Evolutionary conservation across 2,329 filamentous ascomycete genomes (phyloP).

Genomic region (Alternaria sp.): DNA sequence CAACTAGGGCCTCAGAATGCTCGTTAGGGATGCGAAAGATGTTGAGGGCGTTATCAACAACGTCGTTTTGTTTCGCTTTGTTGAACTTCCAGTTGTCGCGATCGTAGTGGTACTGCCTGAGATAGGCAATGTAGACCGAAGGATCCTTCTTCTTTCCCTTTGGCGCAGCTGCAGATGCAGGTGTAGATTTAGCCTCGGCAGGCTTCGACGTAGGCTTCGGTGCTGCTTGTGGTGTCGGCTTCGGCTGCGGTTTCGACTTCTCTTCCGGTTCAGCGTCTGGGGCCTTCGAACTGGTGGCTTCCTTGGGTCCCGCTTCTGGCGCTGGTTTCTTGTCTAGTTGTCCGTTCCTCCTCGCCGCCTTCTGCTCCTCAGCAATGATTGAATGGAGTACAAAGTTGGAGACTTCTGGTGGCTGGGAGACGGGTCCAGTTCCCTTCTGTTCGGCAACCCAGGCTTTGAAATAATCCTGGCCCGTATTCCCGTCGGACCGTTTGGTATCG

Average conservation of each 20-base stretch:
- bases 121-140: constrained; percentile 74
- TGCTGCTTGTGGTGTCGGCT: neutral
- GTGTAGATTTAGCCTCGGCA: neutral
- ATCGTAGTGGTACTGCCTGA: constrained; percentile 74
- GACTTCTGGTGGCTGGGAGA: constrained; percentile 30
- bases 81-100: constrained; percentile 90
- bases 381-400: constrained; percentile 36
- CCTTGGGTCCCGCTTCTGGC: constrained; percentile 9
- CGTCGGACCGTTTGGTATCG: constrained; percentile 66
- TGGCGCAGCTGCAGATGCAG: neutral
- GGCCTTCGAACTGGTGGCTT: neutral
- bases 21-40: constrained; percentile 71
- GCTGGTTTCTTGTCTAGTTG: constrained; percentile 24
- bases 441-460: constrained; percentile 58
- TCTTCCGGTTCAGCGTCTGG: constrained; percentile 1
- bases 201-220: neutral
- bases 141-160: constrained; percentile 55
- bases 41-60: constrained; percentile 83
- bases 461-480: constrained; percentile 58
- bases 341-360: constrained; percentile 18
- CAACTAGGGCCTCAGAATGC: constrained; percentile 72
- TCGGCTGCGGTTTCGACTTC: neutral
- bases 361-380: constrained; percentile 18
- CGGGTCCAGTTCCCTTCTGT: constrained; percentile 33
- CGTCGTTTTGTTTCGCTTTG: constrained; percentile 85